Base-by-base conservation (phyloP, 2,329 filamentous ascomycete genomes). In the Raffaelea arxii region DNA sequence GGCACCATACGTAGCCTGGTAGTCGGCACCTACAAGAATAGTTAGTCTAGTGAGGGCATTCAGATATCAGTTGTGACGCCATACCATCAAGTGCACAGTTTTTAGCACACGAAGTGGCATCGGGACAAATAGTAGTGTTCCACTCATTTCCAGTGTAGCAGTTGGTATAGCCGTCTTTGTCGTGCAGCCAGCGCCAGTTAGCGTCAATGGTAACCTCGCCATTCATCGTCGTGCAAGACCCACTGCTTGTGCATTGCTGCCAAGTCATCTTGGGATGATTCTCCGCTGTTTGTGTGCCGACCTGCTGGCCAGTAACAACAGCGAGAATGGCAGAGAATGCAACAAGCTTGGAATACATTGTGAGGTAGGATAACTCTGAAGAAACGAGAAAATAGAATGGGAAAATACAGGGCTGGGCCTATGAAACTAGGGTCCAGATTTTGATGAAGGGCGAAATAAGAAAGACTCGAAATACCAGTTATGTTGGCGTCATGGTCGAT, bases 131-230 rank as follows among this genome's bases (percentile, higher is more conserved):
- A 21, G 63, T 62, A 5, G 62, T 51, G 56, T 77, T 67, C 68
- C 69, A 73, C 16, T 54, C 50, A 55, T 72, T 72, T 39, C 69
- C 70, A n/a, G 62, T 68, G 55, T 72, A 72, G 61, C 70, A 73
- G 62, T 75, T 74, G 53, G 61, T 66, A 54, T 66, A 71, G 39
- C 68, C 67, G 24, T 55, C 55, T 36, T 62, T 66, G 27, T 62
- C 60, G 59, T 78, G 73, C 43, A 76, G 59, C 75, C 75, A 78
- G 46, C 75, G 68, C 74, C 74, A 79, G 63, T 78, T 78, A 51
- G 72, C 55, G 55, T 79, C 75, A 52, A 78, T 60, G 35, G 71
- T 68, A 42, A 79, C 64, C 43, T 69, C 69, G 24, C 70, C 72
- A 43, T 60, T 61, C 46, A 69, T 62, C 19, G 64, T 67, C 3